These are phyloP conservation scores for Pythium diclinum DNA, from an alignment of 352 stramenopile genomes.

Conservation along the genomic window DNA sequence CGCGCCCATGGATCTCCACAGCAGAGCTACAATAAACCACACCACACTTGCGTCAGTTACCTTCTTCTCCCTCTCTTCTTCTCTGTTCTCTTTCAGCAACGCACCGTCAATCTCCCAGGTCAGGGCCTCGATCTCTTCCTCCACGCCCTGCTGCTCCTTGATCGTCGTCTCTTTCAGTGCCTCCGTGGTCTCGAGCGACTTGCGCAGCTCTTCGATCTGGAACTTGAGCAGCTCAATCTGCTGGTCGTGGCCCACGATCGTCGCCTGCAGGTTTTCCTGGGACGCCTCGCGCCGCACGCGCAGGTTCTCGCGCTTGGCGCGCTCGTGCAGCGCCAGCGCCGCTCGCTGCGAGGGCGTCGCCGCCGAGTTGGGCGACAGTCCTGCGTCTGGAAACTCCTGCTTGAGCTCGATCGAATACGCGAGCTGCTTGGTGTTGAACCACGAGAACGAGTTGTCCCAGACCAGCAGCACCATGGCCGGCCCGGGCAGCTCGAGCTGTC, in stretches of 20 bases:
- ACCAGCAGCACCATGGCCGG: constrained; percentile 62
- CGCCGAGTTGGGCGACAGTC: background rate
- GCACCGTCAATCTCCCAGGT: constrained; percentile 67
- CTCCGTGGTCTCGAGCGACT: constrained; percentile 37
- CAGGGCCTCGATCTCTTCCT: constrained; percentile 55
- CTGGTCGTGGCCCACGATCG: constrained; percentile 42
- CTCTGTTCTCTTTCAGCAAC: background rate
- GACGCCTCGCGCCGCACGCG: constrained; percentile 36
- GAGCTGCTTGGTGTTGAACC: constrained; percentile 76
- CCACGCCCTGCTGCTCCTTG: constrained; percentile 38
- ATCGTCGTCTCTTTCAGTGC: constrained; percentile 31
- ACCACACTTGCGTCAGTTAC: constrained; percentile 5
- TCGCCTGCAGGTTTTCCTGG: constrained; percentile 39
- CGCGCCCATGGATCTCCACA: constrained; percentile 23
- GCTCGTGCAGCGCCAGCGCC: constrained; percentile 43
- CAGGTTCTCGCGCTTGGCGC: constrained; percentile 43
- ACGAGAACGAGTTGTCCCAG: constrained; percentile 85
- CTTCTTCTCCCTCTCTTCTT: background rate
- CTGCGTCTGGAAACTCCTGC: constrained; percentile 33
- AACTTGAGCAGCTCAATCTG: constrained; percentile 46
- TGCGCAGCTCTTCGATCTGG: constrained; percentile 59
- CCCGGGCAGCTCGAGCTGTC: constrained; percentile 40
- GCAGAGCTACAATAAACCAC: constrained; percentile 21
- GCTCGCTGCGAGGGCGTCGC: constrained; percentile 21
- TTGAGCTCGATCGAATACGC: constrained; percentile 68